Evolutionary conservation across 2,329 filamentous ascomycete species (phyloP).

Genomic region (Pseudogymnoascus sp.): DNA sequence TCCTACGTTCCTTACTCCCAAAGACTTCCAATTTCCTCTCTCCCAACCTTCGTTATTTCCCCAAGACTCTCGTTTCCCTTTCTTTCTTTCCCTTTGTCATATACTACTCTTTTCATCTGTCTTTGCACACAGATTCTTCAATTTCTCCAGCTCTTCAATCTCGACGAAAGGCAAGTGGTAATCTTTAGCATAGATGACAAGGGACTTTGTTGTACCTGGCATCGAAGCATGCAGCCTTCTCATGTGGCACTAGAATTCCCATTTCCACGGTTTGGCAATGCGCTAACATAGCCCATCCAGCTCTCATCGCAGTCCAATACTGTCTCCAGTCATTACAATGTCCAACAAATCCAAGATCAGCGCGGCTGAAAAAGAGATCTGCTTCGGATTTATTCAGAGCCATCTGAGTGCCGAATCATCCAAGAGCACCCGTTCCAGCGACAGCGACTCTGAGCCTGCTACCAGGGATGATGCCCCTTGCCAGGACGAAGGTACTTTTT

Average conservation of each 20-base stretch:
- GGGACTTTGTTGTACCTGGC: background rate
- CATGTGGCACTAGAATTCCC: background rate
- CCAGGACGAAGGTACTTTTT: background rate
- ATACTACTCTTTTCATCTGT: background rate
- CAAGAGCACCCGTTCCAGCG: background rate
- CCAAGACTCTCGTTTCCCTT: background rate
- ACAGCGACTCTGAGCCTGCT: background rate
- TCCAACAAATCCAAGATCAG: slow-evolving; percentile 3
- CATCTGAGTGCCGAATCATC: background rate
- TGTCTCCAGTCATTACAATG: background rate
- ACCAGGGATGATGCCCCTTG: background rate
- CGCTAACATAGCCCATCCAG: background rate
- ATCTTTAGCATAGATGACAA: background rate
- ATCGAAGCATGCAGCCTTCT: background rate
- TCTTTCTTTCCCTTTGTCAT: background rate
- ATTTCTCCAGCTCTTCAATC: background rate
- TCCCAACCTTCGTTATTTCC: background rate
- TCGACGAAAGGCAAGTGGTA: background rate
- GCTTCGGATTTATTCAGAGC: slow-evolving; percentile 4
- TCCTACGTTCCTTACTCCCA: background rate
- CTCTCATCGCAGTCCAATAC: background rate
- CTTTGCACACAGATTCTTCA: background rate
- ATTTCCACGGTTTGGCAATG: background rate
- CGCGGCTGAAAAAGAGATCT: slow-evolving; percentile 1
- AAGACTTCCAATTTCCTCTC: background rate